Percentiles rank a stretch among this genome's conserved stretches.
Conservation (phyloP, 2,329 filamentous ascomycete species). For the Sporothrix luriei region DNA sequence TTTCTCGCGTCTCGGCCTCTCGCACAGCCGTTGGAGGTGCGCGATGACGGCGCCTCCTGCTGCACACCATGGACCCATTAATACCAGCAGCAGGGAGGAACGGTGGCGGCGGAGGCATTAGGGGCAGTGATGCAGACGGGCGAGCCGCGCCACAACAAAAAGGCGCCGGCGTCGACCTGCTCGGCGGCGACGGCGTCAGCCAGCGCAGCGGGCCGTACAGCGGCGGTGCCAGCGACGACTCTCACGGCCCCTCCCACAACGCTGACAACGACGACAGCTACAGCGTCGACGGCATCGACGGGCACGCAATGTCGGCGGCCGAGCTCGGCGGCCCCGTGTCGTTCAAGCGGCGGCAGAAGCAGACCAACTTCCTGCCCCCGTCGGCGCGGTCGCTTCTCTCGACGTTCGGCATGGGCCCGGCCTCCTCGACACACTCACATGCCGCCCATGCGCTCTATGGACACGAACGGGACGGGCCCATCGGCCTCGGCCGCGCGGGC, state of each 20-base stretch:
- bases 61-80: slow-evolving; percentile 31
- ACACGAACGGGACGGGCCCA: neutral
- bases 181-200: slow-evolving; percentile 46
- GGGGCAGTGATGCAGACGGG: slow-evolving; percentile 40
- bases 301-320: slow-evolving; percentile 51
- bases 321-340: slow-evolving; percentile 59
- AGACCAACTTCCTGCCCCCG: slow-evolving; percentile 50
- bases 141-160: neutral
- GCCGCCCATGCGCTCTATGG: slow-evolving; percentile 12
- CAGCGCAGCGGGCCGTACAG: neutral
- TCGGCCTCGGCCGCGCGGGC: slow-evolving; percentile 10
- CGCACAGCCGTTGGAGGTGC: slow-evolving; percentile 10
- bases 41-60: slow-evolving; percentile 30
- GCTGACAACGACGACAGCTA: neutral
- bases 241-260: neutral
- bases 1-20: neutral
- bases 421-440: neutral
- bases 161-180: slow-evolving; percentile 53
- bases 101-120: slow-evolving; percentile 36
- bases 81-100: slow-evolving; percentile 27
- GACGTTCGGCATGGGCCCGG: slow-evolving; percentile 43
- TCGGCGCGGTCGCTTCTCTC: slow-evolving; percentile 52
- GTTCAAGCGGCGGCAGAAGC: slow-evolving; percentile 71
- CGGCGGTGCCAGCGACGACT: neutral
- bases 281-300: slow-evolving; percentile 40